A percentile compares a stretch with the other conserved stretches of the same genome.
Conservation (phyloP, 306 rosid species). For the Vachellia collinsii region DNA sequence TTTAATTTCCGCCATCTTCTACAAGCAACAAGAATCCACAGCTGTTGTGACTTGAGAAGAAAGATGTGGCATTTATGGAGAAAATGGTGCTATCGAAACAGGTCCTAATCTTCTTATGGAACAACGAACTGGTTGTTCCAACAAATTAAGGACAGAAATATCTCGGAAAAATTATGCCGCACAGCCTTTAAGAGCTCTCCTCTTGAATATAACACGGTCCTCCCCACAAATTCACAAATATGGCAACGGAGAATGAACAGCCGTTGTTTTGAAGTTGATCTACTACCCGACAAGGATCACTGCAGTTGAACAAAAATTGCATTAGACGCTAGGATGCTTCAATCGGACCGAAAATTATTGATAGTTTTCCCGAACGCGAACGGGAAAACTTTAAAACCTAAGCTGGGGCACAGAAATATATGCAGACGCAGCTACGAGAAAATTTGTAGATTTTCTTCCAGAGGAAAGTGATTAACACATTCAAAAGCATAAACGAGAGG, state of each 20-base stretch:
- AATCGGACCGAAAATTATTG: conserved; percentile 24
- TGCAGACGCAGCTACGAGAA: conserved; percentile 26
- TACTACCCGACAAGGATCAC: conserved; percentile 30
- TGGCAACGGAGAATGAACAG: conserved; percentile 34
- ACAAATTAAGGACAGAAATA: conserved; percentile 27
- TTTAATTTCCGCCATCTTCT: conserved; percentile 74
- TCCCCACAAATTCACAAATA: conserved; percentile 35
- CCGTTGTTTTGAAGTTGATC: conserved; percentile 44
- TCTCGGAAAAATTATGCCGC: not conserved
- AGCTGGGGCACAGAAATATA: conserved; percentile 32
- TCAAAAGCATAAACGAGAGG: conserved; percentile 35
- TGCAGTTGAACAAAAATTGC: conserved; percentile 36
- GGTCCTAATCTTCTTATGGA: conserved; percentile 22
- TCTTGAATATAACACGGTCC: conserved; percentile 22
- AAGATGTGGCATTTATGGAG: conserved; percentile 42
- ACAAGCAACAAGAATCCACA: conserved; percentile 40
- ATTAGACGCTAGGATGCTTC: conserved; percentile 37
- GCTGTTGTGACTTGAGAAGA: conserved; percentile 38
- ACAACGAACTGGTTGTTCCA: conserved; percentile 11
- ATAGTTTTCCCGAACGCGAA: conserved; percentile 30
- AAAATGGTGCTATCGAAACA: conserved; percentile 36
- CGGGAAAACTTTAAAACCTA: conserved; percentile 29
- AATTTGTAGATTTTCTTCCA: conserved; percentile 1
- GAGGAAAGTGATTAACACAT: conserved; percentile 29
- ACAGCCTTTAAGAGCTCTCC: conserved; percentile 22